A percentile compares a stretch with the other conserved stretches of the same genome.
Conservation (phyloP, 1,284 basidiomycete genomes). For the Sphaerobolus stellatus region DNA sequence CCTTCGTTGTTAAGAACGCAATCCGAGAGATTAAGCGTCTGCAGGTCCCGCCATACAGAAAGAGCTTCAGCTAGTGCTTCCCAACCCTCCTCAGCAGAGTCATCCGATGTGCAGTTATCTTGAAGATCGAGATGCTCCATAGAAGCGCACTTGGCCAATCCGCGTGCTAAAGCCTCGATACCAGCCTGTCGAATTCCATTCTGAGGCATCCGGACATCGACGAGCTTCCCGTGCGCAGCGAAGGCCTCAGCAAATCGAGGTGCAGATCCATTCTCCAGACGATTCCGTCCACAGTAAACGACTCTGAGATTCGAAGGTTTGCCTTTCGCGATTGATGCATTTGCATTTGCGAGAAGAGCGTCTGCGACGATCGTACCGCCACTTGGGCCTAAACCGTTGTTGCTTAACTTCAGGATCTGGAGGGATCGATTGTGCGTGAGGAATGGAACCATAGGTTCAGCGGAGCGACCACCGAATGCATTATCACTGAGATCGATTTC, state of each 20-base stretch:
- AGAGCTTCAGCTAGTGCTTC: slow-evolving; percentile 76
- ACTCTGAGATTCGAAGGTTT: slow-evolving; percentile 71
- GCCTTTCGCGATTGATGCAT: slow-evolving; percentile 64
- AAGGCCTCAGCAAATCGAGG: slow-evolving; percentile 86
- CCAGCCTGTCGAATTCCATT: slow-evolving; percentile 97
- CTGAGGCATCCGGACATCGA: slow-evolving; percentile 91
- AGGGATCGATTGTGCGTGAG: slow-evolving; percentile 78
- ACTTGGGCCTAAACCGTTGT: slow-evolving; percentile 95
- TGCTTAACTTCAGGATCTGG: slow-evolving; percentile 88
- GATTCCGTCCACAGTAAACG: slow-evolving; percentile 92
- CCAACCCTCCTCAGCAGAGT: slow-evolving; percentile 73
- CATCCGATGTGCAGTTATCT: slow-evolving; percentile 96
- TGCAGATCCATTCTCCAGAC: slow-evolving; percentile 91
- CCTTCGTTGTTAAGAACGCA: slow-evolving; percentile 76
- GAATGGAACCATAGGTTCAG: slow-evolving; percentile 92
- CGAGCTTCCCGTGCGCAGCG: slow-evolving; percentile 76
- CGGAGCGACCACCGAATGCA: slow-evolving; percentile 94
- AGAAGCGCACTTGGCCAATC: slow-evolving; percentile 67
- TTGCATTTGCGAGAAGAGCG: slow-evolving; percentile 80
- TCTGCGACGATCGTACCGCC: slow-evolving; percentile 87
- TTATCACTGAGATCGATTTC: slow-evolving; percentile 95
- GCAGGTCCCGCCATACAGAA: slow-evolving; percentile 68
- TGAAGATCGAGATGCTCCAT: slow-evolving; percentile 88
- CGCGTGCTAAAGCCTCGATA: slow-evolving; percentile 77
- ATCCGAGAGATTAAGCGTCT: slow-evolving; percentile 87